Base-by-base conservation (phyloP, 2,329 filamentous ascomycete genomes). In the Fusarium sp. region DNA sequence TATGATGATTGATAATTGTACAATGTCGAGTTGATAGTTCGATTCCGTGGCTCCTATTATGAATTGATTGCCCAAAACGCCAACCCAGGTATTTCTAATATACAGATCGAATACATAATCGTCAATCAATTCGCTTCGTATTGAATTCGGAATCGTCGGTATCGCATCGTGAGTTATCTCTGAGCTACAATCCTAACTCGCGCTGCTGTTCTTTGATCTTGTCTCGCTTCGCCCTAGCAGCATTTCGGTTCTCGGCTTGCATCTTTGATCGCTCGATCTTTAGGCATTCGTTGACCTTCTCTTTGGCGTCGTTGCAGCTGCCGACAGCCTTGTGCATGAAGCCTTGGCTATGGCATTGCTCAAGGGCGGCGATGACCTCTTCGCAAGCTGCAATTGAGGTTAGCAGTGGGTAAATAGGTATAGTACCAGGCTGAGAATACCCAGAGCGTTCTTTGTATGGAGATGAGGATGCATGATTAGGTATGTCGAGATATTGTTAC, bases 261-360 rank as follows among this genome's bases (percentile, higher is more conserved):
- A 91, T 89, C 79, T 94, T 93, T 52, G 91, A 82, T 76, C 96
- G 88, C 80, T 97, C 93, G 37, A 87, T 89, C 68, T 92, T 89
- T 53, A 99, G 86, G 78, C 96, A 99, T 76, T 89, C 87, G 81
- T 93, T 96, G 74, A 99, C 92, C 60, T 93, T 85, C 41, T 89
- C 85, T 81, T 99, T 99, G 67, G 92, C 88, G 39, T 91, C 87
- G 80, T 93, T 98, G 87, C 96, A 99, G 84, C 92, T 93, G 58
- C 96, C 96, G 66, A 93, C 83, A 3, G 93, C 90, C 81, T 97
- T 98, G 88, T 92, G 94, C 60, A 99, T 82, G 82, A 99, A 99
- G 56, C 96, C 96, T 63, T 88, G 88, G 31, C 93, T 92, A 78
- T 99, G 96, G 83, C 96, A 99, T 84, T 98, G 93, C 77, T 98